Conservation (phyloP, 2,329 filamentous ascomycete species). For the Fusarium pininemorale region DNA sequence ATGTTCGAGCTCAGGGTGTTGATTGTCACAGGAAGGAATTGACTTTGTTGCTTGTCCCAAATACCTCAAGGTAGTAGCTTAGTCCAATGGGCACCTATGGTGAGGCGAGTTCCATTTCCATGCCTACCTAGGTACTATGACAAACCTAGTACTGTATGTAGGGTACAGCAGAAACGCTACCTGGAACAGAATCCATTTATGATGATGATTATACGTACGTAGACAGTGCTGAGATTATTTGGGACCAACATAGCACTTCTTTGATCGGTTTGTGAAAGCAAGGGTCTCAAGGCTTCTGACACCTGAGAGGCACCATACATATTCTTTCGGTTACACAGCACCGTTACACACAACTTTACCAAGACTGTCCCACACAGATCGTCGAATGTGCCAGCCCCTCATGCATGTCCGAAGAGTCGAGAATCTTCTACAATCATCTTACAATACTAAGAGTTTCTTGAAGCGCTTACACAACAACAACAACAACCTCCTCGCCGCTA, state of each 20-base stretch:
- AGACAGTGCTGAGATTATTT: background rate
- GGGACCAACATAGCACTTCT: background rate
- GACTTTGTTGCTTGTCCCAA: background rate
- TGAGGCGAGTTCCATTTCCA: background rate
- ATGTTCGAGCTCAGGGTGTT: background rate
- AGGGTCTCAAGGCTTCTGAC: background rate
- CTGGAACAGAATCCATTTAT: background rate
- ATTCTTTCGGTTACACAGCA: slow-evolving; percentile 1
- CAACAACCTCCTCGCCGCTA: background rate
- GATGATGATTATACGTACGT: background rate
- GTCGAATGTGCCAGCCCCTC: slow-evolving; percentile 8
- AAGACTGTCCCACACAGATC: slow-evolving; percentile 5
- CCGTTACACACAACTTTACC: slow-evolving; percentile 1
- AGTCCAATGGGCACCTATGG: background rate
- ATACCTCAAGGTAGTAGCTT: background rate
- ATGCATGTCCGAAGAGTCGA: slow-evolving; percentile 18
- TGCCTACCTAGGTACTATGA: background rate
- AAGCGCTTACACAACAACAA: background rate
- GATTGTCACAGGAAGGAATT: background rate
- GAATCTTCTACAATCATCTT: slow-evolving; percentile 20
- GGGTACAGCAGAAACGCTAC: background rate
- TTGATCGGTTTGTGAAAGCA: background rate
- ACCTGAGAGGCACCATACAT: background rate
- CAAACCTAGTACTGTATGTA: background rate
- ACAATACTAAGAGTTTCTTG: background rate